Evolutionary conservation across 306 rosid species (phyloP), one percentile per base, ranked within the genome.

Genomic region (Prosopis cineraria): DNA sequence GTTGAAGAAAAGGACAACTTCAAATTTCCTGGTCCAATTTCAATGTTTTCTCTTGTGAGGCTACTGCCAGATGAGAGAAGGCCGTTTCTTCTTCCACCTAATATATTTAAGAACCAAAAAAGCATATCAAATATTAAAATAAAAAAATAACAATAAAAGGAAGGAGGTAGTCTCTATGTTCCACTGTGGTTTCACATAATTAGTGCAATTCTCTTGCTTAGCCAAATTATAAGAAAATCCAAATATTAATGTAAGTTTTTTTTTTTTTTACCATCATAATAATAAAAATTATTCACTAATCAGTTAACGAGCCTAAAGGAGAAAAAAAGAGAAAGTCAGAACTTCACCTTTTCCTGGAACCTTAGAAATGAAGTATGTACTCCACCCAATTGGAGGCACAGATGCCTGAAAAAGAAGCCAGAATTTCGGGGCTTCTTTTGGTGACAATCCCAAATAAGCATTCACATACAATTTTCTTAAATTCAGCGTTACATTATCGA

Each of bases 311-410:
- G 68, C 53, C 2, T 68, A 30, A 17, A 62, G 24, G 12, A 22
- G 4, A 64, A 71, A 24, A 50, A 10, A 4, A 6, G 8, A 58
- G 9, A 62, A 66, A 14, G 48, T 39, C 52, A 55, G 77, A 80
- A 44, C 20, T 52, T 19, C 83, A 89, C 97, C 88, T 81, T 79
- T 80, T 50, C 69, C 84, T 8, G 74, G 3, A 77, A 70, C 87
- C 70, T 80, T 87, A 41, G 94, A 90, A 70, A 94, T 80, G 87
- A 94, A 90, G 88, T 86, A 94, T 0, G 97, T 90, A 65, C 85
- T 88, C 98, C 98, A 94, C 67, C 98, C 98, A 72, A 94, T 89
- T 59, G 97, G 94, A 10, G 85, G 93, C 39, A 94, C 88, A 30
- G 96, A 85, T 1, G 53, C 98, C 84, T 83, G 96, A 84, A 94